phyloP scores from a whole-genome alignment of 2,329 filamentous ascomycete species.

The Pestalotiopsis sp. region DNA sequence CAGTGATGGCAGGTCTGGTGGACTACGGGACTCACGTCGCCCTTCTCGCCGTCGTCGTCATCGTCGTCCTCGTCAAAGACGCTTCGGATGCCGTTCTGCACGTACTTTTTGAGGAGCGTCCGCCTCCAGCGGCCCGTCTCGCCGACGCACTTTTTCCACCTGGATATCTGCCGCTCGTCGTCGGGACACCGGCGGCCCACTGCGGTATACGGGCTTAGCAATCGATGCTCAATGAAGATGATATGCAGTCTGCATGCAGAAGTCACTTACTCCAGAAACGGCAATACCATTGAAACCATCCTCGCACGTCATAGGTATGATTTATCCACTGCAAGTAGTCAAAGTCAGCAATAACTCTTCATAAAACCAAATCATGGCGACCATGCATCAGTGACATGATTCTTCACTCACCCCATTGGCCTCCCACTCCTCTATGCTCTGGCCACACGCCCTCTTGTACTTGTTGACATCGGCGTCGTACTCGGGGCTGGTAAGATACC shows the following conservation, averaged over 20 bases:
- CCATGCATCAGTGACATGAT: neutral
- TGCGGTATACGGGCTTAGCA: neutral
- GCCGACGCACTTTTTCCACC: constrained; percentile 57
- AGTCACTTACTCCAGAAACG: constrained; percentile 45
- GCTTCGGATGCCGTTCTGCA: constrained; percentile 38
- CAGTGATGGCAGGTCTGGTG: constrained; percentile 61
- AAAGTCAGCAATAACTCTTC: neutral
- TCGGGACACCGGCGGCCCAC: constrained; percentile 50
- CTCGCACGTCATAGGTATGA: constrained; percentile 53
- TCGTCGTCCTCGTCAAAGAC: constrained; percentile 51
- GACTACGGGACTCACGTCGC: constrained; percentile 55
- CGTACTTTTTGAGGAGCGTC: constrained; percentile 54
- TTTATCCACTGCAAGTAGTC: constrained; percentile 45
- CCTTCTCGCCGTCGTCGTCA: constrained; percentile 30
- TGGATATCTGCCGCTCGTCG: constrained; percentile 51
- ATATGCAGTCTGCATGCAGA: neutral
- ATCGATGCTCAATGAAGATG: neutral
- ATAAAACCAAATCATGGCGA: neutral
- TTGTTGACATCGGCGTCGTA: constrained; percentile 55
- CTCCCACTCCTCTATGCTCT: constrained; percentile 59
- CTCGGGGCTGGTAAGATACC: constrained; percentile 39
- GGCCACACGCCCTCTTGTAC: constrained; percentile 53
- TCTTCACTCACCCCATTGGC: constrained; percentile 38
- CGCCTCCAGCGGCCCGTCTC: constrained; percentile 52
- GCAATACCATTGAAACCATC: constrained; percentile 61